phyloP scores from a whole-genome alignment of 2,329 filamentous ascomycete species.

The Colletotrichum lini region DNA sequence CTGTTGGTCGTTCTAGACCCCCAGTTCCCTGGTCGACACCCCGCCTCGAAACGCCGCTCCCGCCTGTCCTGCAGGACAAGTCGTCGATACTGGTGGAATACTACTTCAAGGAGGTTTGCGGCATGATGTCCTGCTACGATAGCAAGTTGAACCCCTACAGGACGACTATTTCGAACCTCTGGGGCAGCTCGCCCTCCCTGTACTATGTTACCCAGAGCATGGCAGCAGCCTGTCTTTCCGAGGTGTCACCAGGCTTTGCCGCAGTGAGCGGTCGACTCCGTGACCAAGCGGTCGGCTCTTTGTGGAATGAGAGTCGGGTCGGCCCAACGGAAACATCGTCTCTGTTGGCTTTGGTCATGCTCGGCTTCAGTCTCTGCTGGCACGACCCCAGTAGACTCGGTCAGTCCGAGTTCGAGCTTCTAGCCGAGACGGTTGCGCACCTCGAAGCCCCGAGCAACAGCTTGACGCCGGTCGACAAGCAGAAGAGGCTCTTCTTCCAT shows the following conservation, averaged over 20 bases:
- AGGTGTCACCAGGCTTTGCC: constrained; percentile 55
- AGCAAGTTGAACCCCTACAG: constrained; percentile 74
- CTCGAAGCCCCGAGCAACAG: constrained; percentile 21
- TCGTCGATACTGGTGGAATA: constrained; percentile 72
- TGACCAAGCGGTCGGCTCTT: constrained; percentile 64
- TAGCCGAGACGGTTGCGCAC: neutral
- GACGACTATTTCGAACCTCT: constrained; percentile 67
- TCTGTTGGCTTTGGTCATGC: constrained; percentile 69
- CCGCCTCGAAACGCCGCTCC: neutral
- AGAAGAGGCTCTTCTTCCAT: constrained; percentile 47
- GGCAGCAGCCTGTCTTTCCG: constrained; percentile 44
- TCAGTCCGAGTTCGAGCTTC: constrained; percentile 26
- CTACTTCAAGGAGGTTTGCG: constrained; percentile 75
- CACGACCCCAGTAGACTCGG: constrained; percentile 70
- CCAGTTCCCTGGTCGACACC: neutral
- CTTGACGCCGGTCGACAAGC: constrained; percentile 40
- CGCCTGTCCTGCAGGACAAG: constrained; percentile 10
- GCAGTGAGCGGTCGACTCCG: constrained; percentile 65
- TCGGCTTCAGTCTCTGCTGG: constrained; percentile 73
- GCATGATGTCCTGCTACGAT: constrained; percentile 75
- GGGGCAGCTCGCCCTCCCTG: constrained; percentile 42
- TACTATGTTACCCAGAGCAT: constrained; percentile 47
- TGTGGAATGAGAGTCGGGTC: constrained; percentile 65
- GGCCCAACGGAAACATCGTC: constrained; percentile 65
- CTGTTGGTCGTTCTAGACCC: neutral